These are phyloP conservation scores for Amanita exitialis DNA, from an alignment of 768 basidiomycete genomes.

Conservation along the genomic window DNA sequence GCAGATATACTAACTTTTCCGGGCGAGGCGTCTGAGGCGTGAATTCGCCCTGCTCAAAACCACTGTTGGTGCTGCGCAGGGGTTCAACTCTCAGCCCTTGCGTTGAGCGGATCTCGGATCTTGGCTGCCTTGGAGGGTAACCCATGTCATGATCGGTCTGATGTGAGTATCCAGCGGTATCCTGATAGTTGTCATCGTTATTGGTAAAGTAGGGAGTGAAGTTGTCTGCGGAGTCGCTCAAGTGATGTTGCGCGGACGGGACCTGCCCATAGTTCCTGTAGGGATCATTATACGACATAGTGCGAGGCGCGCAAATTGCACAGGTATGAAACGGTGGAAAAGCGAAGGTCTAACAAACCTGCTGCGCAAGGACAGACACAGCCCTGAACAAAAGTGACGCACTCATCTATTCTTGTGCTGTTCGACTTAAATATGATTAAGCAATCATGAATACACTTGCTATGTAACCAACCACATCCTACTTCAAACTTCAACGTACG, in stretches of 20 bases:
- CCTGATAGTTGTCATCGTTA: slow-evolving; percentile 37
- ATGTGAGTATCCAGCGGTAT: slow-evolving; percentile 15
- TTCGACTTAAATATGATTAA: neutral
- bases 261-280: slow-evolving; percentile 8
- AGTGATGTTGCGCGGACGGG: neutral
- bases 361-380: slow-evolving; percentile 2
- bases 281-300: slow-evolving; percentile 6
- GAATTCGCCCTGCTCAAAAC: slow-evolving; percentile 34
- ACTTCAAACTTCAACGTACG: neutral
- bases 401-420: neutral
- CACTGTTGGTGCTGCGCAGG: slow-evolving; percentile 19
- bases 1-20: slow-evolving; percentile 7
- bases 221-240: slow-evolving; percentile 6
- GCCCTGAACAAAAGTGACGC: slow-evolving; percentile 3
- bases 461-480: neutral
- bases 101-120: neutral
- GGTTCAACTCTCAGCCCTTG: slow-evolving; percentile 8
- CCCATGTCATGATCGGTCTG: slow-evolving; percentile 11
- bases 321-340: neutral
- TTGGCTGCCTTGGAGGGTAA: slow-evolving; percentile 4
- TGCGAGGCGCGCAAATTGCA: neutral
- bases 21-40: slow-evolving; percentile 21
- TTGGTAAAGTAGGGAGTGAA: slow-evolving; percentile 46
- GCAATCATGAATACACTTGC: neutral
- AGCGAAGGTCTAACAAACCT: neutral